Evolutionary conservation across 495 filamentous ascomycete genomes (phyloP), one percentile per base, ranked within the genome.

Genomic region (Elasticomyces elasticus): DNA sequence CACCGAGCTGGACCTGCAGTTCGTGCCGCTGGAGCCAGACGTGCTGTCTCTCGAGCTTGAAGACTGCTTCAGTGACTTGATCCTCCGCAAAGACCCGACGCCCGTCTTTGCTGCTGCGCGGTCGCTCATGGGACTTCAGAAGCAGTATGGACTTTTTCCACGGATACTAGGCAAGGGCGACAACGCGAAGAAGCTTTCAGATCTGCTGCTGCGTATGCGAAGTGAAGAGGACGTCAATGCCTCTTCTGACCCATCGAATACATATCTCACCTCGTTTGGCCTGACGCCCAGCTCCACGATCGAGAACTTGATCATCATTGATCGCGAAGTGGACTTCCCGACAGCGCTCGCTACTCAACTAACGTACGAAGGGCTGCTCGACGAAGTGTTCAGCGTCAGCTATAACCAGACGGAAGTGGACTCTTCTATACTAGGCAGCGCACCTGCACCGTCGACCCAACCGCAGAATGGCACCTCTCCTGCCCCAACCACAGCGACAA

Each of bases 91-190:
- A 74, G 89, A 97, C 67, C 87, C 90, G 22, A 94, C 89, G 1
- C 81, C 85, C 24, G 82, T 89, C 26, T 95, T 90, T 64, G 76
- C 92, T 22, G 77, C 90, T 49, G 88, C 94, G 41, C 84, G 84
- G 65, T 91, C 94, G n/a, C 74, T 99, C 51, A 97, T 99, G 94
- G 81, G 79, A 22, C 82, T 96, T 50, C 94, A 99, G 67, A 83
- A 88, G 65, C 81, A 82, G 55, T 82, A 96, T 68, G 94, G 94
- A 6, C 82, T 97, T 44, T 97, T 97, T 62, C 92, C 94, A 30
- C 81, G 90, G 7, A 94, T 99, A 60, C 82, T 94, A 38, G 94
- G 94, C 37, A 99, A 99, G 70, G 94, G 94, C 19, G 89, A 97
- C 65, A 83, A 94, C 70, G 90, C 89, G 19, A 86, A 89, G 55